Base-by-base conservation (phyloP, 129 eudicot genomes). In the Artemisia annua region DNA sequence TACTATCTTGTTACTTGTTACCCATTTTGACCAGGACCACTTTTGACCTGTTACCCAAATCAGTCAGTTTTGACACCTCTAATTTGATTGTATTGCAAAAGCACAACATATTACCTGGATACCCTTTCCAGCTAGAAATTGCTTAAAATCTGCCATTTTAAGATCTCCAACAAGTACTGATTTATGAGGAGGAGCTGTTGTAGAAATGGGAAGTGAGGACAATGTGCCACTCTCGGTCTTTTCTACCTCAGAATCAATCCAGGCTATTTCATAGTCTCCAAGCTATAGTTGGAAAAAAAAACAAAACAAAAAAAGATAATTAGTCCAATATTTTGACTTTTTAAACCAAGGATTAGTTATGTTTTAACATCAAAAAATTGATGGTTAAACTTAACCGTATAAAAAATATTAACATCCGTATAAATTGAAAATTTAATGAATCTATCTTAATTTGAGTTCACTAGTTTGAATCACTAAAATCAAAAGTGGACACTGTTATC, bases 101-200 rank as follows among this genome's bases (percentile, higher is more conserved):
- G 35, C 15, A 70, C 49, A 9, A 69, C 30, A 58, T 26, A 48
- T 46, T 56, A 50, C 58, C 96, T 88, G 98, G 66, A 94, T 72
- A 52, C 98, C 98, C 84, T 90, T 85, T 85, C 97, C 90, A 46
- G 95, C 92, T 69, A 94, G 96, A 63, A 86, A 94, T 73, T 94
- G 98, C 87, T 94, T 94, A 75, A 94, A 90, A 75, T 94, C 97
- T 22, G 98, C 90, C 97, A 94, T 88, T 83, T 94, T 94, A 14
- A 94, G 69, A 79, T 94, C 99, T n/a, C 99, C 97, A 19, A 94
- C 99, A 64, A 94, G 86, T 32, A 94, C 97, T 3, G 96, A 90
- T 66, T 94, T 90, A 76, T 94, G 99, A 67, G 97, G 85, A 72
- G 93, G 90, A 43, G 97, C 85, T 26, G 88, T 75, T 14, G 79